These are phyloP conservation scores for Stephanocyclus meneghinianus DNA, from an alignment of 352 stramenopile genomes.

Conservation along the genomic window DNA sequence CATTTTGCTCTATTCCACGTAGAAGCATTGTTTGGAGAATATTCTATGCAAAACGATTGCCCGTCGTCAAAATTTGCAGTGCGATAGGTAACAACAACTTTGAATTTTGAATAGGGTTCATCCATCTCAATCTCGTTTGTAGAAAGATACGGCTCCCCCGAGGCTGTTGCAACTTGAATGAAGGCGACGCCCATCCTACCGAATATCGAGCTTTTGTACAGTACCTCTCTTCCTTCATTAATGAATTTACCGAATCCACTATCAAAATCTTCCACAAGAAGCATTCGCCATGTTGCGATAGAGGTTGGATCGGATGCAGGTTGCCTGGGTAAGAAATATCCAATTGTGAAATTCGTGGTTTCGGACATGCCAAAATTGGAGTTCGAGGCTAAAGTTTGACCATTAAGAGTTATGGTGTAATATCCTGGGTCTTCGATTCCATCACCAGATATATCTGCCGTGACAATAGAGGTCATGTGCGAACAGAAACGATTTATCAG, in stretches of 20 bases:
- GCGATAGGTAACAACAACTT: slow-evolving; percentile 42
- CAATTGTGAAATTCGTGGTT: slow-evolving; percentile 19
- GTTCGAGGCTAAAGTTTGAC: not conserved
- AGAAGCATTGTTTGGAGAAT: slow-evolving; percentile 13
- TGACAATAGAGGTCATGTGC: not conserved
- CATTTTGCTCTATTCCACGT: slow-evolving; percentile 33
- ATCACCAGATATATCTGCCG: slow-evolving; percentile 26
- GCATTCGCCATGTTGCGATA: slow-evolving; percentile 2
- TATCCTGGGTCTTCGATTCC: slow-evolving; percentile 24
- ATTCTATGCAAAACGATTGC: slow-evolving; percentile 49
- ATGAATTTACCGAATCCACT: slow-evolving; percentile 29
- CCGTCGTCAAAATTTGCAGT: slow-evolving; percentile 18
- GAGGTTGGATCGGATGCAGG: not conserved
- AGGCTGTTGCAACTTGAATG: slow-evolving; percentile 5
- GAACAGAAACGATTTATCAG: not conserved
- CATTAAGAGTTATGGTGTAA: slow-evolving; percentile 21
- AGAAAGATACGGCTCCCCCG: slow-evolving; percentile 1
- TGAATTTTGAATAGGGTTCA: slow-evolving; percentile 23
- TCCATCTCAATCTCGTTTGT: slow-evolving; percentile 17
- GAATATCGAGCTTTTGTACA: slow-evolving; percentile 9
- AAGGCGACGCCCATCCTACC: slow-evolving; percentile 22
- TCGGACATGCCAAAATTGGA: slow-evolving; percentile 21
- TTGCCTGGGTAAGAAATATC: not conserved
- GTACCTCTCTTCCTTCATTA: slow-evolving; percentile 4
- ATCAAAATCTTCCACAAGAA: slow-evolving; percentile 28